These are phyloP conservation scores for Trichoderma semiorbis DNA, from an alignment of 2,329 filamentous ascomycete genomes.

Conservation along the genomic window DNA sequence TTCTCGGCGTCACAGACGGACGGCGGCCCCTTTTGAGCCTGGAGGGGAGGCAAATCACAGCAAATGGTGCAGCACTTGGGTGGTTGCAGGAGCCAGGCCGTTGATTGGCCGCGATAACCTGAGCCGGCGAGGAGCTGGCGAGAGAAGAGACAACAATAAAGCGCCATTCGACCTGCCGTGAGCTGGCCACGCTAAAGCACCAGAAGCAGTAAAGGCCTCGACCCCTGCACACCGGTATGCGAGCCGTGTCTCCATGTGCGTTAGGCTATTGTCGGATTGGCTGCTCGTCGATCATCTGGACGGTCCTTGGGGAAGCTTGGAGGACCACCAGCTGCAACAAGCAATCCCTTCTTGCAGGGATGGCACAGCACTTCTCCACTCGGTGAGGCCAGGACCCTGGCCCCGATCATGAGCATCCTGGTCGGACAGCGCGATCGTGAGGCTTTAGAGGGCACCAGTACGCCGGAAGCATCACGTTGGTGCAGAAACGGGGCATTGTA, in stretches of 20 bases:
- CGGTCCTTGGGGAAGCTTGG: neutral
- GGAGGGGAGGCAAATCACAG: constrained; percentile 11
- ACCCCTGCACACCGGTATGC: constrained; percentile 18
- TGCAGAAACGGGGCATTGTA: neutral
- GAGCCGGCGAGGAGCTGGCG: neutral
- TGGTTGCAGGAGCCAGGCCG: neutral
- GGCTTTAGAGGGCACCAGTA: neutral
- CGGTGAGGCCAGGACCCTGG: constrained; percentile 10
- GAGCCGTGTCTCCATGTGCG: constrained; percentile 9
- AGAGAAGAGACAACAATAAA: constrained; percentile 26
- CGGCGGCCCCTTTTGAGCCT: constrained; percentile 17
- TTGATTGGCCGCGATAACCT: neutral
- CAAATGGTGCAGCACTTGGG: neutral
- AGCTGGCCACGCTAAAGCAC: neutral
- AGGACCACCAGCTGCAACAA: neutral
- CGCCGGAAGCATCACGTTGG: neutral
- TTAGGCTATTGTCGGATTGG: constrained; percentile 3
- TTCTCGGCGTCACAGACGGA: constrained; percentile 7
- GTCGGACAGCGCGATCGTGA: constrained; percentile 13
- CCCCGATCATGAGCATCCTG: constrained; percentile 10
- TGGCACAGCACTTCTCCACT: neutral
- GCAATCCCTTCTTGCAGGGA: neutral
- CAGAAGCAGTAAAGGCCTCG: neutral
- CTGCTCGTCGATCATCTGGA: constrained; percentile 14
- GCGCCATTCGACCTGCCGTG: constrained; percentile 25